phyloP scores from a whole-genome alignment of 208 protist genomes.

The Leishmania martiniquensis region DNA sequence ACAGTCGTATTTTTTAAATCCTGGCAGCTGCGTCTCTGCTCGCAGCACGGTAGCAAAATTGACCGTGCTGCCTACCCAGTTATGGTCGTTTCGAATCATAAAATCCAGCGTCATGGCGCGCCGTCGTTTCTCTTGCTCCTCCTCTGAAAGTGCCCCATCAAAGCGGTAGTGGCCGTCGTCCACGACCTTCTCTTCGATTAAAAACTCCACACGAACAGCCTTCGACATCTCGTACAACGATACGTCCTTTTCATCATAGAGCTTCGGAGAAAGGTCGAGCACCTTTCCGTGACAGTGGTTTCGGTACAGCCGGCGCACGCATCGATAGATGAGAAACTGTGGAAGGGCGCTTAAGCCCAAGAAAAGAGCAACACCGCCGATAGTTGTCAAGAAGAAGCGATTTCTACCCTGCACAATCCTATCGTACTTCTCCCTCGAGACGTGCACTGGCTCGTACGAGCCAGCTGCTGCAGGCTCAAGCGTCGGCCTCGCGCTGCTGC shows the following conservation, averaged over 20 bases:
- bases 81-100: conserved; percentile 82
- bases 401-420: conserved; percentile 70
- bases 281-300: conserved; percentile 65
- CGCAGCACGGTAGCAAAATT: conserved; percentile 69
- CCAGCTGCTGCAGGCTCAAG: conserved; percentile 19
- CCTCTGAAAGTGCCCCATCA: conserved; percentile 52
- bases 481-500: conserved; percentile 12
- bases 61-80: conserved; percentile 83
- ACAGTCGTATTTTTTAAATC: conserved; percentile 75
- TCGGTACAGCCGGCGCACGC: conserved; percentile 46
- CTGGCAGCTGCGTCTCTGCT: conserved; percentile 36
- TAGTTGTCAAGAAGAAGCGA: conserved; percentile 61
- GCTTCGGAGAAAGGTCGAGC: conserved; percentile 81
- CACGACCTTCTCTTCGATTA: conserved; percentile 66
- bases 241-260: conserved; percentile 73
- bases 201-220: conserved; percentile 74
- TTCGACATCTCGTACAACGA: conserved; percentile 77
- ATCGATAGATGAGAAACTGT: conserved; percentile 62
- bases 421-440: conserved; percentile 82
- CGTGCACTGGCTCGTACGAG: conserved; percentile 48
- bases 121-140: conserved; percentile 57
- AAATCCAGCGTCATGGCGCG: conserved; percentile 86
- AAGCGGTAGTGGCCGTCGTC: conserved; percentile 74
- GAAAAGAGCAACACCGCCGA: conserved; percentile 43
- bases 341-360: conserved; percentile 50